A percentile compares a stretch with the other conserved stretches of the same genome.
phyloP scores from a whole-genome alignment of 805 yeast genomes.

The Zygosaccharomyces bailii region DNA sequence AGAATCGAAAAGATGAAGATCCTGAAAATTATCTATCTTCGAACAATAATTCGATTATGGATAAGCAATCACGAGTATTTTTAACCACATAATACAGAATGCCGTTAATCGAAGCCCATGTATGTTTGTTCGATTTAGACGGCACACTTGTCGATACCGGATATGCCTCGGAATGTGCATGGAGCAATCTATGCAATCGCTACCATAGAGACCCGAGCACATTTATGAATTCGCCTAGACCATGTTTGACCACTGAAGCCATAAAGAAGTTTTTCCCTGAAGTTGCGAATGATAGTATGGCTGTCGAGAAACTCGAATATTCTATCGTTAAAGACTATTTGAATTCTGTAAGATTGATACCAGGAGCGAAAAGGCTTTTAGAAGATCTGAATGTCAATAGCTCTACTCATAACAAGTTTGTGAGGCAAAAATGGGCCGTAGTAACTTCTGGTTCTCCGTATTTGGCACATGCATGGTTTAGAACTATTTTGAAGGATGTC shows the following conservation, averaged over 20 bases:
- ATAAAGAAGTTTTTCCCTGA: conserved; percentile 65
- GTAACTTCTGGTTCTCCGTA: conserved; percentile 76
- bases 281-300: conserved; percentile 52
- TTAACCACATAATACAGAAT: neutral
- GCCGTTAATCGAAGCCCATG: conserved; percentile 15
- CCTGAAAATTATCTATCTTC: too few species aligned
- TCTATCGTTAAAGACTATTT: conserved; percentile 63
- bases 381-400: conserved; percentile 42
- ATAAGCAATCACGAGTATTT: neutral
- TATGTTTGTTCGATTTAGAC: conserved; percentile 65
- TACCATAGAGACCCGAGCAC: conserved; percentile 60
- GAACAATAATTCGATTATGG: too few species aligned
- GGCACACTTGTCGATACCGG: conserved; percentile 79
- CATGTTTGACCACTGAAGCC: conserved; percentile 70
- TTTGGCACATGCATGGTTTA: conserved; percentile 72
- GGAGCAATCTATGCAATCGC: conserved; percentile 57
- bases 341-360: conserved; percentile 61
- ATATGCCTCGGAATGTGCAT: conserved; percentile 68
- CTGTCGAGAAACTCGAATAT: conserved; percentile 55
- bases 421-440: conserved; percentile 65
- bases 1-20: too few species aligned
- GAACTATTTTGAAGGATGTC: conserved; percentile 46
- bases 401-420: conserved; percentile 2
- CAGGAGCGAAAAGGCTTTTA: conserved; percentile 63
- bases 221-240: conserved; percentile 67